These are phyloP conservation scores for Phanerochaete sordida DNA, from an alignment of 768 basidiomycete species.

Conservation along the genomic window DNA sequence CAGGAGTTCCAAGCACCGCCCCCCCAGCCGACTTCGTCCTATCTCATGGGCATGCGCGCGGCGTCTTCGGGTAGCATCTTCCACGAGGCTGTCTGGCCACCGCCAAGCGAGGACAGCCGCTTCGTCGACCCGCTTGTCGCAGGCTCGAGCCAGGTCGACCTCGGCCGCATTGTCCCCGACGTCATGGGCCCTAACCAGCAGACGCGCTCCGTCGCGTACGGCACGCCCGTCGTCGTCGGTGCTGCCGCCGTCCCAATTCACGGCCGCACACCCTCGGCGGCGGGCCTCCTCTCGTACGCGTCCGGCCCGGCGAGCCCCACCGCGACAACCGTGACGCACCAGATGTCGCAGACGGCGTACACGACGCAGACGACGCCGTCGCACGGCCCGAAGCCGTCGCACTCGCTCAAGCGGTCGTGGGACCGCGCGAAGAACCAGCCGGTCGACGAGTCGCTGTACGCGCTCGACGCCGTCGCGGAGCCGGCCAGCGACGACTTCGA, in stretches of 20 bases:
- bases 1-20: conserved; percentile 11
- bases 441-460: conserved; percentile 4
- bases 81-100: conserved; percentile 28
- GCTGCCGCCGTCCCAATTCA: conserved; percentile 6
- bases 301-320: neutral
- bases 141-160: conserved; percentile 21
- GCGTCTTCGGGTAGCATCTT: conserved; percentile 27
- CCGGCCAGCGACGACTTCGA: neutral
- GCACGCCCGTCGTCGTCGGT: conserved; percentile 2
- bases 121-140: conserved; percentile 26
- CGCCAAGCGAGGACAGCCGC: conserved; percentile 18
- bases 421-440: conserved; percentile 7
- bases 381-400: neutral
- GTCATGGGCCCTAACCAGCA: conserved; percentile 23
- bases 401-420: conserved; percentile 2
- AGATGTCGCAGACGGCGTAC: neutral
- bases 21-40: conserved; percentile 15
- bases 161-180: conserved; percentile 23
- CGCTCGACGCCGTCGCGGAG: neutral
- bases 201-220: neutral
- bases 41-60: conserved; percentile 21
- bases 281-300: conserved; percentile 10
- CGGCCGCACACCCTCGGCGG: conserved; percentile 16
- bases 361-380: neutral
- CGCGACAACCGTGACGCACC: neutral